phyloP scores from a whole-genome alignment of 495 filamentous ascomycete species.

The Rhizodiscina lignyota region DNA sequence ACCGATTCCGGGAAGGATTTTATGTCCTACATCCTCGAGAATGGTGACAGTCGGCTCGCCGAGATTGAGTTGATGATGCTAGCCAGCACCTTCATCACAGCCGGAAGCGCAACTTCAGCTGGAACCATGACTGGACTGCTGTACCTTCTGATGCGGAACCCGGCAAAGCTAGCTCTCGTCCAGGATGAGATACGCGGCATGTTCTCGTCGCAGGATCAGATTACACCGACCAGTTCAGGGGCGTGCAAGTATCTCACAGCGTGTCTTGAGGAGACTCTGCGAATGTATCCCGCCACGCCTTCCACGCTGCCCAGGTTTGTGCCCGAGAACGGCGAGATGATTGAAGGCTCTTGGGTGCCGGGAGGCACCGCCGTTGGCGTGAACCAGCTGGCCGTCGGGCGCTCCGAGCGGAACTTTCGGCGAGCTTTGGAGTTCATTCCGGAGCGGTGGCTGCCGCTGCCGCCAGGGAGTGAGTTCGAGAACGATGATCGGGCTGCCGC shows the following conservation, averaged over 20 bases:
- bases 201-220: constrained; percentile 4
- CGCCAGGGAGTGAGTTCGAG: constrained; percentile 2
- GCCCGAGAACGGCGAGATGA: constrained; percentile 2
- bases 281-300: constrained; percentile 10
- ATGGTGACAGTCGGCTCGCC: too few species aligned
- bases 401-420: constrained; percentile 7
- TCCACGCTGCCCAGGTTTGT: not conserved
- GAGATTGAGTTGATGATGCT: too few species aligned
- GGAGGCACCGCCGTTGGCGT: constrained; percentile 4
- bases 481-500: constrained; percentile 5
- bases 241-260: constrained; percentile 7
- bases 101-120: constrained; percentile 6
- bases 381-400: constrained; percentile 5
- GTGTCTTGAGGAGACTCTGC: constrained; percentile 8
- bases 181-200: constrained; percentile 6
- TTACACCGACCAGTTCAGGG: constrained; percentile 1
- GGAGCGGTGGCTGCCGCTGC: constrained; percentile 8
- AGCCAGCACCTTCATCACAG: too few species aligned
- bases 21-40: too few species aligned
- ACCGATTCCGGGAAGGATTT: too few species aligned
- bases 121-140: constrained; percentile 6
- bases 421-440: constrained; percentile 7
- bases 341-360: constrained; percentile 7
- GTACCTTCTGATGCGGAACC: constrained; percentile 6
- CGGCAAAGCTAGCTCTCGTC: constrained; percentile 1